Evolutionary conservation across 805 yeast species (phyloP), one percentile per base, ranked within the genome.

Genomic region (Kuraishia ogatae): DNA sequence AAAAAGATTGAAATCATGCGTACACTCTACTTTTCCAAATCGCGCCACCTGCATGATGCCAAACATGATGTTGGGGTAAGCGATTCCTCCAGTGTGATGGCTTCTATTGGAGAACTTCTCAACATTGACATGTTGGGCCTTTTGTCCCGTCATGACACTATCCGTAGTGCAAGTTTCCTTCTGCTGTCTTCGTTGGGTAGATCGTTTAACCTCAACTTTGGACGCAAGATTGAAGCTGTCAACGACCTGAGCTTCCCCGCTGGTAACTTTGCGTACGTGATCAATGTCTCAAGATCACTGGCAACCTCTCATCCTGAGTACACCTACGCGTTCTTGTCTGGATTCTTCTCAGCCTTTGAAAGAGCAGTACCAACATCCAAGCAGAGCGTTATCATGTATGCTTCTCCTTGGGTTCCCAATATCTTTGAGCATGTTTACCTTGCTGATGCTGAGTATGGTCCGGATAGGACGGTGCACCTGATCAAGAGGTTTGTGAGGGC

Each of bases 361-460:
- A 70, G 67, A 51, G 61, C 77, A 21, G 67, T 71, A 0, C 56
- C 54, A 0, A 71, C 66, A 7, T 55, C 71, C 64, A 64, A 73
- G 52, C 60, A 73, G n/a, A 69, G 76, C 55, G 76, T 82, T 1
- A 73, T 74, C 20, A 63, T 78, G 53, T 83, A 83, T 62, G 71
- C 84, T 11, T 73, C 87, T 0, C 92, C 94, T 1, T 90, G 96
- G 96, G 74, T 87, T 17, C 78, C 78, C 23, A 86, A 89, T 61
- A 73, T 89, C 23, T 81, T 82, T 64, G 73, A 75, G 15, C 67
- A 81, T 59, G 83, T 88, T 7, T 85, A 75, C 62, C 61, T 77
- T 48, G 73, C 72, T 19, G 82, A 79, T 60, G 82, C 80, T 26
- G 78, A 76, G 29, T 73, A 71, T 55, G 94, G 96, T 0, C 76